Evolutionary conservation across 2,329 filamentous ascomycete species (phyloP), one percentile per base, ranked within the genome.

Genomic region (Trichoderma pleuroti): DNA sequence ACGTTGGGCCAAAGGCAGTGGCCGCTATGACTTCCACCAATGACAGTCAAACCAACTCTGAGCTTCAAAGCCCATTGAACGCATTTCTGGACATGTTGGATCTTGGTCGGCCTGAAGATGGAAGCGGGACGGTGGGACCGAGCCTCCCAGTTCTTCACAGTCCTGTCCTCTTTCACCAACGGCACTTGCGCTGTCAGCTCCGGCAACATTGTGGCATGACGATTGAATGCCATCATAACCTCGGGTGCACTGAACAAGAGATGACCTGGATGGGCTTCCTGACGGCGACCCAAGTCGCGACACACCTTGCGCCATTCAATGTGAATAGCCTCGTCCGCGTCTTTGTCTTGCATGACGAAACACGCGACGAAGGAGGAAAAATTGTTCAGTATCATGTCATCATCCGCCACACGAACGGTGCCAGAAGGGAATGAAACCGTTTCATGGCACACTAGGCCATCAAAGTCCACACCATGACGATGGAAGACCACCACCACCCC

Each of bases 11-110:
- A 80, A 56, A 88, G 73, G 76, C 88, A 91, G 64, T 91, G 86
- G 8, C 84, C 86, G 73, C 88, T 87, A 74, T 91, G 88, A 16
- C 89, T 82, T 0, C 89, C 88, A 8, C 87, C 84, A 21, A 91
- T 16, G 30, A 90, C 77, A 0, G 84, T 86, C 65, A 90, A 76
- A 52, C 83, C 74, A 1, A 81, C 30, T 0, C 70, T 69, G 67
- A 87, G 79, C 72, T 84, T 76, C 11, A 86, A 42, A 73, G 88
- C 87, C 88, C 87, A 91, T 75, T 52, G 75, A 65, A 90, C 83
- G 72, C 88, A 90, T 4, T 81, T 60, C 74, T 88, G 87, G 52
- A 91, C 74, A 0, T 90, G 83, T 46, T 18, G 39, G 28, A 87
- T 60, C 2, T 82, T 75, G 67, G 76, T 84, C 11, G 88, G 88